Evolutionary conservation across 2,329 filamentous ascomycete genomes (phyloP).

Genomic region (Aspergillus pseudoviridinutans): DNA sequence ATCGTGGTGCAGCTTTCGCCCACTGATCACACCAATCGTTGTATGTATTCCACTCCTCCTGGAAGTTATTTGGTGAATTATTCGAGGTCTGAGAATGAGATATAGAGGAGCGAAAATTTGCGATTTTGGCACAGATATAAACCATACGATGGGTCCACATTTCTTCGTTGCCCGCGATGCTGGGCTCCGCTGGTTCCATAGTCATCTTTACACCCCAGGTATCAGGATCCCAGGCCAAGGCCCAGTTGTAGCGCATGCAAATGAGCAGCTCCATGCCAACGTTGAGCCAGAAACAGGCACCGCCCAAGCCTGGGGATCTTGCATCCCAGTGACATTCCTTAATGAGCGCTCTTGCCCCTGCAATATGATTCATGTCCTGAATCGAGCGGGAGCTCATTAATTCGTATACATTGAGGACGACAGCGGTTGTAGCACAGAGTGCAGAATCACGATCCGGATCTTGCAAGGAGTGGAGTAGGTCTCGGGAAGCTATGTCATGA

Average conservation of each 20-base stretch:
- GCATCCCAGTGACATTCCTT: conserved; percentile 89
- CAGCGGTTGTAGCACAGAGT: conserved; percentile 80
- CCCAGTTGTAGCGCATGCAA: conserved; percentile 83
- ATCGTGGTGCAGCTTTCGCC: conserved; percentile 72
- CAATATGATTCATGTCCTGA: conserved; percentile 84
- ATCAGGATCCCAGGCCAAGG: conserved; percentile 82
- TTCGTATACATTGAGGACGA: conserved; percentile 88
- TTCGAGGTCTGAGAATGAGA: conserved; percentile 57
- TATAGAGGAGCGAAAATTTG: conserved; percentile 74
- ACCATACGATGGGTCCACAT: conserved; percentile 85
- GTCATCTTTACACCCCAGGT: conserved; percentile 83
- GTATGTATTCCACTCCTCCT: conserved; percentile 74
- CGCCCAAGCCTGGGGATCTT: conserved; percentile 70
- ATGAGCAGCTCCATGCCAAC: conserved; percentile 85
- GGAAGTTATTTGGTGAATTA: conserved; percentile 56
- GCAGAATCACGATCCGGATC: conserved; percentile 80
- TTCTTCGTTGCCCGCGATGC: conserved; percentile 64
- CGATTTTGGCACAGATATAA: conserved; percentile 81
- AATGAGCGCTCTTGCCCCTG: conserved; percentile 77
- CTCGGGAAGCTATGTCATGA: conserved; percentile 79
- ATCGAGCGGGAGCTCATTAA: conserved; percentile 79
- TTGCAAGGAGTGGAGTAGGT: conserved; percentile 71
- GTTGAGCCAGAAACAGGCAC: conserved; percentile 92
- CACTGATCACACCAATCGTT: conserved; percentile 79
- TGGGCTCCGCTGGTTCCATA: conserved; percentile 55